phyloP scores from a whole-genome alignment of 2,329 filamentous ascomycete species.

The Colletotrichum navitas region DNA sequence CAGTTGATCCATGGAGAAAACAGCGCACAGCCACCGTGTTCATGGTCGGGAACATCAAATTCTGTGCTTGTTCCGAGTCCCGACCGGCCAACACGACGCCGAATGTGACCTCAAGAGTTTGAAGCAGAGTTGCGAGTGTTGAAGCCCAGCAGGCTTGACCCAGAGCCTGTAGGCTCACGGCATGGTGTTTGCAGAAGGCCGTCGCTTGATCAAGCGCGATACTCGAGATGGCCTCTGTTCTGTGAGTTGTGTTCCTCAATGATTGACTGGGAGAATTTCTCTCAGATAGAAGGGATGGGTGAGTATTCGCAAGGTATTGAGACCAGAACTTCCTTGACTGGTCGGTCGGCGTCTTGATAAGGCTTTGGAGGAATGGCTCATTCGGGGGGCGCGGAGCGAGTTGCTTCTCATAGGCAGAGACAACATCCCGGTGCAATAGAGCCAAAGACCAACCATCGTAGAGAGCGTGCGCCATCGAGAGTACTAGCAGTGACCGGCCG shows the following conservation, averaged over 20 bases:
- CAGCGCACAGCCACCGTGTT: slow-evolving; percentile 85
- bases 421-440: slow-evolving; percentile 79
- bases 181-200: slow-evolving; percentile 73
- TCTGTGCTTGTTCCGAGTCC: slow-evolving; percentile 76
- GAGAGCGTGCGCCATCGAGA: slow-evolving; percentile 87
- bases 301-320: slow-evolving; percentile 69
- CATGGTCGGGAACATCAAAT: slow-evolving; percentile 88
- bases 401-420: slow-evolving; percentile 69
- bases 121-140: slow-evolving; percentile 72
- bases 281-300: slow-evolving; percentile 51
- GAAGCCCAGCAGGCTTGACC: slow-evolving; percentile 83
- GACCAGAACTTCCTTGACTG: slow-evolving; percentile 74
- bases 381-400: slow-evolving; percentile 60
- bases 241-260: slow-evolving; percentile 52
- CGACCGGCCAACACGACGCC: slow-evolving; percentile 87
- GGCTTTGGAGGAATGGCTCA: slow-evolving; percentile 65
- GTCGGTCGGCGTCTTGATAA: slow-evolving; percentile 58
- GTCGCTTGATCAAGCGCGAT: slow-evolving; percentile 48
- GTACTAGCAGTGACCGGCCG: slow-evolving; percentile 58
- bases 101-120: slow-evolving; percentile 81
- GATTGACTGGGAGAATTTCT: slow-evolving; percentile 47
- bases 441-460: slow-evolving; percentile 91
- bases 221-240: slow-evolving; percentile 53
- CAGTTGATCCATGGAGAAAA: slow-evolving; percentile 76
- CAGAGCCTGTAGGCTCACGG: slow-evolving; percentile 81